Conservation (phyloP, 1,284 basidiomycete species). For the Fomitopsis palustris region DNA sequence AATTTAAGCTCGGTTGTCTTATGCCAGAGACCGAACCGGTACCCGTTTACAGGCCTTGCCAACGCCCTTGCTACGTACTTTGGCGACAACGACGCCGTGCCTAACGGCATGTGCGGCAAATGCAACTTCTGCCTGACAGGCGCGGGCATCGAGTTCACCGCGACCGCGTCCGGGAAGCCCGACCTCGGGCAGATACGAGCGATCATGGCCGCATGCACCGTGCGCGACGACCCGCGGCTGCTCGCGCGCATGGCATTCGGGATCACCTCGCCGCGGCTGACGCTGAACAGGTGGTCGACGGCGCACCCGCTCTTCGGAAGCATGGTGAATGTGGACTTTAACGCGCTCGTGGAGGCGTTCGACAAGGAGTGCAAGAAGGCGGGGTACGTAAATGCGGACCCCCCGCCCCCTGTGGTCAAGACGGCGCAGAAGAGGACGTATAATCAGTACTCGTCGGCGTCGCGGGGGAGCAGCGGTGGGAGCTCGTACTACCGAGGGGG, state of each 20-base stretch:
- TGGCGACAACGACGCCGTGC: constrained; percentile 41
- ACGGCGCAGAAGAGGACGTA: constrained; percentile 26
- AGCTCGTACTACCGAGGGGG: background rate
- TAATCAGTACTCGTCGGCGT: constrained; percentile 11
- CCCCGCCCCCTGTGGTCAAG: constrained; percentile 4
- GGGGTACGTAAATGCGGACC: constrained; percentile 24
- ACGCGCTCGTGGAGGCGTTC: constrained; percentile 33
- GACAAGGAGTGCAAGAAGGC: constrained; percentile 38
- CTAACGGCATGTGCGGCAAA: constrained; percentile 37
- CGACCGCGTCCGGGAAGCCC: constrained; percentile 24
- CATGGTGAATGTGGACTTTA: constrained; percentile 38
- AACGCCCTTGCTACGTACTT: constrained; percentile 44
- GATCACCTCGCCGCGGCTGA: constrained; percentile 43
- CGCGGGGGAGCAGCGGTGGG: background rate
- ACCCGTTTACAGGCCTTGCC: constrained; percentile 35
- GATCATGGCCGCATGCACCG: constrained; percentile 41
- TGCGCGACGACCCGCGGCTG: constrained; percentile 47
- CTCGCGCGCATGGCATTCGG: constrained; percentile 49
- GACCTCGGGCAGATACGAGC: constrained; percentile 31
- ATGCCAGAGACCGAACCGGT: background rate
- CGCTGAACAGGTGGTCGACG: constrained; percentile 36
- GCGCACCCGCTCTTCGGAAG: constrained; percentile 39
- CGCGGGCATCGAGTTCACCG: constrained; percentile 33
- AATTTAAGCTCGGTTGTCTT: background rate
- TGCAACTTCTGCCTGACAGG: constrained; percentile 45